A percentile compares a stretch with the other conserved stretches of the same genome.
phyloP scores from a whole-genome alignment of 495 filamentous ascomycete genomes.

The Xylaria curta region DNA sequence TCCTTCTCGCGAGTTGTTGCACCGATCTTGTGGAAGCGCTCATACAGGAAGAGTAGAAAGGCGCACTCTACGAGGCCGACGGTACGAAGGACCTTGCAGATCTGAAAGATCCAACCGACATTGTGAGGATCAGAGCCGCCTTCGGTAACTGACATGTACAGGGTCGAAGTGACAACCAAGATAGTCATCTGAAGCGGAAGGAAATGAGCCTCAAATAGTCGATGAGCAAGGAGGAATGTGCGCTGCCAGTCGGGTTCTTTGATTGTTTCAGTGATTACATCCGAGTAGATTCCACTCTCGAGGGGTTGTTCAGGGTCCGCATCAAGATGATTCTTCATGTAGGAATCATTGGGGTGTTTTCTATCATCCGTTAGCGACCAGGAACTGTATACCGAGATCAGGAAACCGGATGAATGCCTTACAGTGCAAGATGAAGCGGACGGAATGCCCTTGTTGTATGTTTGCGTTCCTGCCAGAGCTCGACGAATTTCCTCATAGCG shows the following conservation, averaged over 20 bases:
- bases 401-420: slow-evolving; percentile 29
- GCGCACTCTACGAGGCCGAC: slow-evolving; percentile 65
- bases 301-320: slow-evolving; percentile 44
- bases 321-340: slow-evolving; percentile 53
- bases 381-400: not conserved
- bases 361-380: slow-evolving; percentile 29
- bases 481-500: slow-evolving; percentile 56
- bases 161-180: slow-evolving; percentile 63
- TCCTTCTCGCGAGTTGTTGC: slow-evolving; percentile 63
- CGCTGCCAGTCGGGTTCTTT: slow-evolving; percentile 52
- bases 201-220: slow-evolving; percentile 74
- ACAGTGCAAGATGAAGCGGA: slow-evolving; percentile 57
- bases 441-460: slow-evolving; percentile 56
- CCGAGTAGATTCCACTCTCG: slow-evolving; percentile 56
- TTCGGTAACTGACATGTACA: slow-evolving; percentile 59
- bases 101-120: slow-evolving; percentile 58
- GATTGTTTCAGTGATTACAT: slow-evolving; percentile 53
- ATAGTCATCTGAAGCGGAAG: slow-evolving; percentile 67
- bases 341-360: slow-evolving; percentile 51
- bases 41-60: slow-evolving; percentile 66
- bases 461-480: slow-evolving; percentile 57
- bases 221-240: slow-evolving; percentile 58
- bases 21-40: slow-evolving; percentile 65
- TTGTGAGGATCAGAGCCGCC: slow-evolving; percentile 53
- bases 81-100: slow-evolving; percentile 64